Evolutionary conservation across 2,329 filamentous ascomycete species (phyloP), one percentile per base, ranked within the genome.

Genomic region (Chaetomium olivaceum): DNA sequence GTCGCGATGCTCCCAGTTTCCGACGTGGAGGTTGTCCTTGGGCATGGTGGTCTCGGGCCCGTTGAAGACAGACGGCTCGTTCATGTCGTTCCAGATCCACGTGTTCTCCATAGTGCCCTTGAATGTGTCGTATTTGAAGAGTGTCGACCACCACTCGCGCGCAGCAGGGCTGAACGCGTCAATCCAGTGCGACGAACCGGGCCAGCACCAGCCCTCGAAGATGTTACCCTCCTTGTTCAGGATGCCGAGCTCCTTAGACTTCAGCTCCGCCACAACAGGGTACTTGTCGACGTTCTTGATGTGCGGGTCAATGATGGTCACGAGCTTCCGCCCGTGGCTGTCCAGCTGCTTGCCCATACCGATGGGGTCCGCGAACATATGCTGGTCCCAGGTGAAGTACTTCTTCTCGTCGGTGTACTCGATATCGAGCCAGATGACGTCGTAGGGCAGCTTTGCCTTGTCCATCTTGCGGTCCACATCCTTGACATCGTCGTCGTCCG

Each of bases 1-100:
- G 75, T 99, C 95, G 69, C 95, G 91, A 76, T 99, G 95, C 78
- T 99, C 95, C 95, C 95, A 99, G 74, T 90, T 87, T 61, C 87
- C 93, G 74, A 91, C 81, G 76, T 99, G 95, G 33, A 99, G 79
- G 76, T 99, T 99, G 81, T 99, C 95, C 79, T 97, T 97, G 68
- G 95, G 95, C 93, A 98, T 98, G 5, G 94, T 98, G 3, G 93
- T 96, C 78, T 99, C 95, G 0, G 95, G 95, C 0, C 95, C 95
- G 76, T 98, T 98, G 82, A 99, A 99, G 1, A 99, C 95, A 0
- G 95, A 98, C 0, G 95, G 95, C 80, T 99, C 95, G 76, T 97
- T 98, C 95, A 99, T 99, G 77, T 99, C 95, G 77, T 99, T 99
- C 95, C 95, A 99, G 73, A 99, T 87, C 78, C 92, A 97, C 0